Evolutionary conservation across 257 asterid genomes (phyloP).

Genomic region (Jaltomata sinuosa): DNA sequence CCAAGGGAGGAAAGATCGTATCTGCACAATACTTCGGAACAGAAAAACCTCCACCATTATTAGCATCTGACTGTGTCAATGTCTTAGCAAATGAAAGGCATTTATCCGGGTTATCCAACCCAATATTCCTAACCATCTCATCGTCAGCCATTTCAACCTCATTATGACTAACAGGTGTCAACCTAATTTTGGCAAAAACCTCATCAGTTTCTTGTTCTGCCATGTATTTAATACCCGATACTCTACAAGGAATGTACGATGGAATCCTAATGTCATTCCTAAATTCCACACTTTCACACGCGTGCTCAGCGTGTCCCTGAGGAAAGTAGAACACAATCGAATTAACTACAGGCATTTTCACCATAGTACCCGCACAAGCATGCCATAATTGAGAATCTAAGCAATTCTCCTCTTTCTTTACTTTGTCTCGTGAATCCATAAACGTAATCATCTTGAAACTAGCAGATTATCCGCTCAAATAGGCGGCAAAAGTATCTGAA

Average conservation of each 20-base stretch:
- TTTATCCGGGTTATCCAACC: slow-evolving; percentile 30
- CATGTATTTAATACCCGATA: slow-evolving; percentile 49
- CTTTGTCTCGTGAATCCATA: slow-evolving; percentile 47
- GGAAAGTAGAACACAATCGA: slow-evolving; percentile 79
- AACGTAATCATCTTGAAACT: slow-evolving; percentile 15
- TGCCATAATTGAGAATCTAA: slow-evolving; percentile 88
- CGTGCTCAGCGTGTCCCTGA: slow-evolving; percentile 87
- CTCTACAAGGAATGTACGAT: slow-evolving; percentile 44
- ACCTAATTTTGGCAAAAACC: slow-evolving; percentile 49
- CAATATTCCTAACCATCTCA: slow-evolving; percentile 3
- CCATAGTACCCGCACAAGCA: slow-evolving; percentile 94
- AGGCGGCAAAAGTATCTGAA: no score
- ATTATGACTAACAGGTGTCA: slow-evolving; percentile 28
- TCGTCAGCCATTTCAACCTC: slow-evolving; percentile 26
- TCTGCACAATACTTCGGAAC: slow-evolving; percentile 94
- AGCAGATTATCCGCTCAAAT: no score
- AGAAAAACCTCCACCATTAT: slow-evolving; percentile 91
- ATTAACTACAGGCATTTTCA: slow-evolving; percentile 57
- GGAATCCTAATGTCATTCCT: slow-evolving; percentile 36
- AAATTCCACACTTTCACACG: slow-evolving; percentile 47
- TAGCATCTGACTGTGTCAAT: slow-evolving; percentile 80
- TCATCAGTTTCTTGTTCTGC: slow-evolving; percentile 89
- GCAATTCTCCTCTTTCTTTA: slow-evolving; percentile 47
- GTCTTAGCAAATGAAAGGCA: slow-evolving; percentile 78
- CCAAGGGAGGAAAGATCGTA: slow-evolving; percentile 68